Base-by-base conservation (phyloP, 805 yeast species). In the Pichia paraexigua region DNA sequence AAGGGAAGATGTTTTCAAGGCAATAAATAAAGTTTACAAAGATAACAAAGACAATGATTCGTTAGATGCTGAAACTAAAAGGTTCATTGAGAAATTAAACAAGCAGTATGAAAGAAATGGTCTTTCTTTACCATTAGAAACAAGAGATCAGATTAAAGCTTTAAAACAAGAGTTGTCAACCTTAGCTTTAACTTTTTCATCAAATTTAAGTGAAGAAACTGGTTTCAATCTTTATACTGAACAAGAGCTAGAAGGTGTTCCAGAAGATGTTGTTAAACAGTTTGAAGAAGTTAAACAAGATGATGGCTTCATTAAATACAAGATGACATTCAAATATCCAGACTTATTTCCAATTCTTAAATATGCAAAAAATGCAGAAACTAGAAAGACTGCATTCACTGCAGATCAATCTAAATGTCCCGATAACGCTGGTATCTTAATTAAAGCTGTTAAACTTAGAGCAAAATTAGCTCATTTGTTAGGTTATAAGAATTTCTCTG, bases 311-410 rank as follows among this genome's bases (percentile, higher is more conserved):
- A 68, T 66, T 18, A 65, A 69, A 48, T 71, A 65, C 57, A 83
- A 83, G 62, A 84, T 88, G 73, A 84, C 94, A 2, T 86, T 79
- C 71, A 87, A 88, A 65, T 85, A 85, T 60, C 94, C 95, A 1
- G 95, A 87, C 62, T 66, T 84, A 46, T 71, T 83, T 55, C 95
- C 95, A 2, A 84, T 85, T n/a, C 66, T 86, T 65, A 85, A 85
- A 63, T 81, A 81, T 64, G 91, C 95, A 43, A 72, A 74, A 51
- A 69, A 68, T 56, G 75, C 81, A 43, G 77, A 76, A 21, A 85
- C 94, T 2, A 78, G 96, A 69, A 81, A 78, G 61, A 62, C 66
- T 13, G 88, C 89, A 1, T 83, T 74, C 58, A 60, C 77, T 44
- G 89, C 83, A 28, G 84, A 83, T 64, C 88, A 83, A 64, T 78